Evolutionary conservation across 2,329 filamentous ascomycete species (phyloP), one percentile per base, ranked within the genome.

Genomic region (Ophiostoma sp.): DNA sequence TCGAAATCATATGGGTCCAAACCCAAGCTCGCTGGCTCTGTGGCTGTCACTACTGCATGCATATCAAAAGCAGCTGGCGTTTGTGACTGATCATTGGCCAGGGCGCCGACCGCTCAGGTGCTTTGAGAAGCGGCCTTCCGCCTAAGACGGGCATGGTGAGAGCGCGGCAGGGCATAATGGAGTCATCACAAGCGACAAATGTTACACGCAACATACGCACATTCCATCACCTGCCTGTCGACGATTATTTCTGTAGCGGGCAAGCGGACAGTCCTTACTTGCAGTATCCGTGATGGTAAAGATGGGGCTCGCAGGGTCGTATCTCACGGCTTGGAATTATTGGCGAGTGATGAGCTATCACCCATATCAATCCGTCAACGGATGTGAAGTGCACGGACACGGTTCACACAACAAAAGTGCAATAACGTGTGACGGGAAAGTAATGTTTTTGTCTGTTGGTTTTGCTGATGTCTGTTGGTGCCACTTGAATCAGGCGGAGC

Each of bases 21-120:
- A 27, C 36, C 55, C 55, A 38, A 40, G 27, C 9, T 60, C 27
- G 27, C 27, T 60, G 27, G 38, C 55, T 38, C 9, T 5, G 14
- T 60, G 55, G 55, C 55, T 60, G 27, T 60, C 55, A 60, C 55
- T 60, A 60, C 55, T 60, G 55, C 55, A 60, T 36, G 55, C 27
- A 55, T 38, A 60, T 60, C 27, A 11, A 60, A 27, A 12, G 55
- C 38, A 5, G 55, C 14, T 38, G 27, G 55, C 27, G 55, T 60
- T 38, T 60, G 38, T n/a, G 58, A n/a, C 38, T n/a, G 12, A 63
- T 63, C 38, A 63, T 63, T 63, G 58, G 58, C 38, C 27, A 41
- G 58, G 14, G 4, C 14, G 11, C 8, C 36, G 14, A n/a, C 38
- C 1, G 18, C 58, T 8, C 27, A 58, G 49, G n/a, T 27, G 12